Evolutionary conservation across 345 rosid genomes (phyloP), one percentile per base, ranked within the genome.

Genomic region (Raphanus sativus): DNA sequence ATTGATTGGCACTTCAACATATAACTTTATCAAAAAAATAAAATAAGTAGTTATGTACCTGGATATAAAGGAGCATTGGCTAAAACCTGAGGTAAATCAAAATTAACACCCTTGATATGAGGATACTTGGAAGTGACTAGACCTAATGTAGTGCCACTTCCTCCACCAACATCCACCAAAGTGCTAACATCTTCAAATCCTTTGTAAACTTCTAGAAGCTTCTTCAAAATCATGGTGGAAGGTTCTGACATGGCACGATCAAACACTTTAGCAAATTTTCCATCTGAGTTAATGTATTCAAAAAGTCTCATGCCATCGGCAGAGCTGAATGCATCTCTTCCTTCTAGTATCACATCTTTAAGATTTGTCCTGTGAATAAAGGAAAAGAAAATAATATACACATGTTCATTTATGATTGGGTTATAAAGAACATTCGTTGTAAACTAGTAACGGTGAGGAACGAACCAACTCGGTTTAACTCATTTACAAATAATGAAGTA

Each of bases 81-180:
- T 36, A 80, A 52, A 42, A 40, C 79, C 24, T 83, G 58, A 40
- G 71, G 52, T 42, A 86, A 48, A 38, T 88, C 89, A 36, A 80
- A 83, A 76, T 90, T 86, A 8, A 88, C 81, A 12, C 85, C 92
- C 13, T 77, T 80, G 1, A 86, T 82, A 1, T 79, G 71, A 48
- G 89, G 89, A 65, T 86, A 83, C 64, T 81, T 84, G 24, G 90
- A 84, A 25, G 86, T 74, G 10, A 90, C 82, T 34, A 83, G 69
- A 62, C 50, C 66, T 7, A 87, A 70, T 1, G 76, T 65, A 9
- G 86, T 78, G 2, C 95, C 95, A 42, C 56, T 76, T 29, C 91
- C 87, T 1, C 95, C 95, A 28, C 93, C 95, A 0, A 89, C 90
- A 70, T 91, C 95, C 0, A 88, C 95, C 10, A 89, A 29, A 4